phyloP scores from a whole-genome alignment of 768 basidiomycete species.

The Russula sp. region DNA sequence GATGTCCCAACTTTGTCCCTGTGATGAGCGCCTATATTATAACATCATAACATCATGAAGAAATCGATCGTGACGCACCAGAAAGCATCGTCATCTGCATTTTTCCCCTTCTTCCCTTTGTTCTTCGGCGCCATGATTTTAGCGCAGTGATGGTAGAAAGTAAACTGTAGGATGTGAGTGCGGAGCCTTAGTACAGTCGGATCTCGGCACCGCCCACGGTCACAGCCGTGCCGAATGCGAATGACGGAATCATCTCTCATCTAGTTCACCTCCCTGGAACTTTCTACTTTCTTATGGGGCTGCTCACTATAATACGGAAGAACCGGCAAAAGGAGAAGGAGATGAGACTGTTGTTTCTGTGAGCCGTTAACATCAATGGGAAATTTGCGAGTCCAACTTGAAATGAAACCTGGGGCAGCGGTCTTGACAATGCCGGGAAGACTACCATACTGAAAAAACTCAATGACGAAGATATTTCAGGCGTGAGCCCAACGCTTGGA shows the following conservation, averaged over 20 bases:
- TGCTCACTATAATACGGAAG: conserved; percentile 96
- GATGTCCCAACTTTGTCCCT: conserved; percentile 68
- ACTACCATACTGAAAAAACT: conserved; percentile 96
- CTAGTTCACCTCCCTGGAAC: not conserved
- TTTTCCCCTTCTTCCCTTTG: conserved; percentile 88
- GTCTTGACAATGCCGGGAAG: conserved; percentile 98
- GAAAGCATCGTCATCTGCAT: conserved; percentile 74
- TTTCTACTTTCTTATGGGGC: conserved; percentile 57
- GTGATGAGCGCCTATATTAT: conserved; percentile 28
- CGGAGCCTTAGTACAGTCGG: not conserved
- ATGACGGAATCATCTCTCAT: too few relatives aligned
- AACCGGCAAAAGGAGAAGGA: conserved; percentile 93
- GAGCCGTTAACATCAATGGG: conserved; percentile 30
- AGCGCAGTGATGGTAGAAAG: conserved; percentile 1
- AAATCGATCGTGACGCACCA: conserved; percentile 50
- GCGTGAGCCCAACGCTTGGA: conserved; percentile 89
- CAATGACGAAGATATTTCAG: conserved; percentile 85
- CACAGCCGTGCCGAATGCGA: not conserved
- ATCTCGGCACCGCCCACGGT: not conserved
- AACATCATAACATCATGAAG: not conserved
- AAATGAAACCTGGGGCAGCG: conserved; percentile 47
- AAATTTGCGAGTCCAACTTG: not conserved
- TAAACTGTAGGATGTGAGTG: not conserved
- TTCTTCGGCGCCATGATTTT: conserved; percentile 57
- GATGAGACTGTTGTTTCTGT: conserved; percentile 96